Percentiles rank a stretch among this genome's conserved stretches.
Conservation (phyloP, 140 eudicot species). For the Oenanthe javanica region DNA sequence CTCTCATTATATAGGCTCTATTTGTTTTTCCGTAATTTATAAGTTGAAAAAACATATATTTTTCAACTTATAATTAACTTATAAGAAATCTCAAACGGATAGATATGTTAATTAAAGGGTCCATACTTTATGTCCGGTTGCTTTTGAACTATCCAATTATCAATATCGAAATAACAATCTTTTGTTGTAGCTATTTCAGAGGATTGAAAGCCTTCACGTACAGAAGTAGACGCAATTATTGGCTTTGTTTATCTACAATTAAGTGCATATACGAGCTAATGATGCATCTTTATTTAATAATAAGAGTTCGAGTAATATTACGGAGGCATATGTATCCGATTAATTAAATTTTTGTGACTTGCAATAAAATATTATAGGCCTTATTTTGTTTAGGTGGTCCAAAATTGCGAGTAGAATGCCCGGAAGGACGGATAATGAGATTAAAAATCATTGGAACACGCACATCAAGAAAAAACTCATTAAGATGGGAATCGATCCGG, state of each 20-base stretch:
- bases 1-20: no score
- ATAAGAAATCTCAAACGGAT: no score
- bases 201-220: neutral
- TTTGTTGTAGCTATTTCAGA: neutral
- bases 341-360: neutral
- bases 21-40: no score
- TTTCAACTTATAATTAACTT: no score
- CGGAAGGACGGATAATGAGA: constrained; percentile 91
- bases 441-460: constrained; percentile 93
- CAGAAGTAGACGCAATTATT: neutral
- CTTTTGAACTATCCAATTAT: neutral
- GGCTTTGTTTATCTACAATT: neutral
- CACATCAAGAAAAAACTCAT: constrained; percentile 88
- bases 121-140: neutral
- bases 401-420: constrained; percentile 87
- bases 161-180: neutral
- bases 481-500: constrained; percentile 87
- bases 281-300: no score
- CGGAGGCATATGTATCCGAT: no score
- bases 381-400: constrained; percentile 57
- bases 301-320: neutral
- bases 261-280: no score
- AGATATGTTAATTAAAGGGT: neutral
- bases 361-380: no score
- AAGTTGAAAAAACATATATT: no score